Evolutionary conservation across 2,329 filamentous ascomycete genomes (phyloP), one percentile per base, ranked within the genome.

Genomic region (Sporothrix mexicana): DNA sequence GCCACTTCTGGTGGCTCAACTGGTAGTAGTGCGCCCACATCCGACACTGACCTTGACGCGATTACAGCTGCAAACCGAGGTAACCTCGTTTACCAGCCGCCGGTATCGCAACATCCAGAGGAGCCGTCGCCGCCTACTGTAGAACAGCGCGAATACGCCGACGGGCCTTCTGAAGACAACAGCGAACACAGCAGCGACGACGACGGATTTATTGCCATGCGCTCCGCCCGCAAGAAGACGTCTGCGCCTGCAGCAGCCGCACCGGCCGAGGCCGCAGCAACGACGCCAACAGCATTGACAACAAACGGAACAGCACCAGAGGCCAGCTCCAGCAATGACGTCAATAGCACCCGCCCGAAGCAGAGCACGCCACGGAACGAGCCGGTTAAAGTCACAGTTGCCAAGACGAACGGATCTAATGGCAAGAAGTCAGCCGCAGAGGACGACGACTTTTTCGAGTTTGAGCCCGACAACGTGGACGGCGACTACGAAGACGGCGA

Each of bases 401-500:
- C 43, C 30, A 49, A 23, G 23, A 45, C 53, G 2, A 69, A 69
- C 51, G 53, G 67, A 15, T 36, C 47, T 9, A 10, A n/a, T 20
- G 47, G 66, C 8, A 36, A 30, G 10, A 68, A 68, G 17, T 12
- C 17, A 9, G 45, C 25, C 12, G 64, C 45, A 5, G 70, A 73
- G 17, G 75, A 76, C 36, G 75, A 76, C 25, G 71, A 70, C 30
- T 71, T 77, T 2, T 77, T 77, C 41, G 76, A 72, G 0, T 76
- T 77, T 30, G 76, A 82, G n/a, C 23, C 53, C 9, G 73, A 73
- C 59, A 51, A 47, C 69, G n/a, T 55, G 47, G 47, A 68, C 2
- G 59, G 41, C 12, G 20, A 12, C 4, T 57, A 53, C 9, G 69
- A 43, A 62, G 80, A 83, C 36, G 82, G 83, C 45, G 25, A 23